Conservation (phyloP, 2,329 filamentous ascomycete genomes). For the Stagonosporopsis rhizophila region DNA sequence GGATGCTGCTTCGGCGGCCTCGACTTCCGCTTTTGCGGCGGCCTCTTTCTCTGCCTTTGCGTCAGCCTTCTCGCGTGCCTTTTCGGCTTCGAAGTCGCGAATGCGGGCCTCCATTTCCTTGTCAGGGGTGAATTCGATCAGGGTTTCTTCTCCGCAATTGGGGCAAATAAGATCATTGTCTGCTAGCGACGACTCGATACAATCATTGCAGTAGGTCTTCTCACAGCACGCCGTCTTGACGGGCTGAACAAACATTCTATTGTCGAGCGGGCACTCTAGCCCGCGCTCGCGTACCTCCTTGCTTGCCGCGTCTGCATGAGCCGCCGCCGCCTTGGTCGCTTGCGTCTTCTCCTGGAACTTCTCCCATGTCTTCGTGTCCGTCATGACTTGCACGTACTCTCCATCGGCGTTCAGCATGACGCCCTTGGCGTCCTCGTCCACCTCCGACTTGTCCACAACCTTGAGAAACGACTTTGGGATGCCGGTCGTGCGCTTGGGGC, state of each 20-base stretch:
- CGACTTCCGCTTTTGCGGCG: conserved; percentile 50
- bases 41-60: conserved; percentile 50
- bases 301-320: conserved; percentile 76
- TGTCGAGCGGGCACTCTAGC: conserved; percentile 93
- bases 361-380: conserved; percentile 95
- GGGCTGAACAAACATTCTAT: conserved; percentile 97
- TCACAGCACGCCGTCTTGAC: conserved; percentile 99
- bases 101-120: conserved; percentile 80
- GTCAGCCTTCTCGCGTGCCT: conserved; percentile 52
- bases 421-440: conserved; percentile 84
- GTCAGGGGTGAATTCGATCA: conserved; percentile 68
- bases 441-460: conserved; percentile 89
- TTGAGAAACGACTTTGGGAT: conserved; percentile 96
- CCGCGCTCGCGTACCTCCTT: conserved; percentile 89
- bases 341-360: conserved; percentile 95
- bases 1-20: conserved; percentile 42
- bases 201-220: conserved; percentile 99
- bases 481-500: conserved; percentile 94
- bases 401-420: conserved; percentile 98
- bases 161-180: conserved; percentile 98
- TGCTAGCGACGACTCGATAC: conserved; percentile 98
- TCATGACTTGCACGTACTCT: conserved; percentile 95
- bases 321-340: conserved; percentile 81
- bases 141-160: conserved; percentile 86
- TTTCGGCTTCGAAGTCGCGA: conserved; percentile 72